phyloP scores from a whole-genome alignment of 2,329 filamentous ascomycete genomes.

The Epichloe glyceriae region DNA sequence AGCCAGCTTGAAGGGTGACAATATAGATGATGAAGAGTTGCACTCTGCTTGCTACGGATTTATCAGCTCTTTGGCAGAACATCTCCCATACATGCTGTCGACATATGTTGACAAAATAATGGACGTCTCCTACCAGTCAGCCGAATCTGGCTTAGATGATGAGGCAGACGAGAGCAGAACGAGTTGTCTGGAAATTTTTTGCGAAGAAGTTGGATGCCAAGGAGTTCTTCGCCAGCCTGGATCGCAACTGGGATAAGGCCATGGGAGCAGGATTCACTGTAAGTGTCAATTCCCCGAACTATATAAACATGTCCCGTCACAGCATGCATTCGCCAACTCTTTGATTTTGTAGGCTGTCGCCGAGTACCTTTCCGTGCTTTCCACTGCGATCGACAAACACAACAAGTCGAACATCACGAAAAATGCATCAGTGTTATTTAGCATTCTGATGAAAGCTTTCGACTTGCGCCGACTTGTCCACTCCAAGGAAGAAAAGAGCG shows the following conservation, averaged over 20 bases:
- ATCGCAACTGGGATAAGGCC: constrained; percentile 59
- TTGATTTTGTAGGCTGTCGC: constrained; percentile 39
- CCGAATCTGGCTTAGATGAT: constrained; percentile 45
- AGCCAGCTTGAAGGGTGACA: constrained; percentile 40
- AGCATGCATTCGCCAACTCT: not conserved
- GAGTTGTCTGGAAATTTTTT: constrained; percentile 57
- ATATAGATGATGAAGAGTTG: constrained; percentile 47
- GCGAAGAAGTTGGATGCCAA: constrained; percentile 68
- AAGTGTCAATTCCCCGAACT: constrained; percentile 18
- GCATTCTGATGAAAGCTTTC: constrained; percentile 44
- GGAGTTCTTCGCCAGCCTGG: constrained; percentile 60
- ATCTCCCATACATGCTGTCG: constrained; percentile 83
- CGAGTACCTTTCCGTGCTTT: constrained; percentile 59
- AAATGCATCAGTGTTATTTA: constrained; percentile 56
- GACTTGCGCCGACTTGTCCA: constrained; percentile 51
- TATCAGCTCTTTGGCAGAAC: constrained; percentile 64
- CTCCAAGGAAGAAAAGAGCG: constrained; percentile 31
- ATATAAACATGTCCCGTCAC: too few relatives aligned
- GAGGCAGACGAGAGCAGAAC: constrained; percentile 52
- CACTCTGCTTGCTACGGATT: constrained; percentile 77
- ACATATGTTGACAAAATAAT: constrained; percentile 62
- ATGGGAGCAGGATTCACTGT: constrained; percentile 47
- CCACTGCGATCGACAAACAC: constrained; percentile 60
- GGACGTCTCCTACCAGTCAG: constrained; percentile 58
- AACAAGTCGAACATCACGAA: constrained; percentile 68